phyloP scores from a whole-genome alignment of 306 rosid genomes.

The Aeschynomene evenia region DNA sequence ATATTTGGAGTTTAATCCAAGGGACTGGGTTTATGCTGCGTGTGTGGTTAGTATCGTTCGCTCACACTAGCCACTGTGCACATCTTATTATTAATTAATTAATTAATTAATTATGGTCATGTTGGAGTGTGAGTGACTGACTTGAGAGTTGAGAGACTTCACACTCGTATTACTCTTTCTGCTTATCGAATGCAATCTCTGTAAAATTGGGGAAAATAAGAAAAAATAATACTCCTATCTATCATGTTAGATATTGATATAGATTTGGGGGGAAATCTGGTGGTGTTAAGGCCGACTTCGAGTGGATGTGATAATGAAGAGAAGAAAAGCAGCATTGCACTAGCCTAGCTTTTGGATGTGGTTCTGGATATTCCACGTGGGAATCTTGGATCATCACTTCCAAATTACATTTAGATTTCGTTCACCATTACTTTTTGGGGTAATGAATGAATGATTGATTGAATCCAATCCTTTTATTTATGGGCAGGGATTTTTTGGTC shows the following conservation, averaged over 20 bases:
- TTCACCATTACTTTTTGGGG: not conserved
- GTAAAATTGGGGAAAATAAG: not conserved
- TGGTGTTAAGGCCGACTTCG: conserved; percentile 38
- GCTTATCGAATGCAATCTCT: not conserved
- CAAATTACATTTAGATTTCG: not conserved
- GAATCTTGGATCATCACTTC: not conserved
- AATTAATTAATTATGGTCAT: not conserved
- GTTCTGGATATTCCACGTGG: conserved; percentile 50
- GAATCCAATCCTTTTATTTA: not conserved
- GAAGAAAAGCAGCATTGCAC: no score
- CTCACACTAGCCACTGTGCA: no score
- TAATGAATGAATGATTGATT: no score
- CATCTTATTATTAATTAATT: not conserved
- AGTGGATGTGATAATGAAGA: conserved; percentile 49
- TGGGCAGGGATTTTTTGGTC: not conserved
- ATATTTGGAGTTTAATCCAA: not conserved
- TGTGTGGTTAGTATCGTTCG: conserved; percentile 30
- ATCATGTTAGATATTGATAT: not conserved
- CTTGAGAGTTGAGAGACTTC: not conserved
- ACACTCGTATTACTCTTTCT: not conserved
- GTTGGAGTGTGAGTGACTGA: not conserved
- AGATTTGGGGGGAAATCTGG: conserved; percentile 40
- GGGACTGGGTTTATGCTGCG: conserved; percentile 2
- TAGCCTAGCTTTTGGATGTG: conserved; percentile 44
- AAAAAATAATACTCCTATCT: not conserved